Conservation (phyloP, 2,329 filamentous ascomycete species). For the Claviceps arundinis region DNA sequence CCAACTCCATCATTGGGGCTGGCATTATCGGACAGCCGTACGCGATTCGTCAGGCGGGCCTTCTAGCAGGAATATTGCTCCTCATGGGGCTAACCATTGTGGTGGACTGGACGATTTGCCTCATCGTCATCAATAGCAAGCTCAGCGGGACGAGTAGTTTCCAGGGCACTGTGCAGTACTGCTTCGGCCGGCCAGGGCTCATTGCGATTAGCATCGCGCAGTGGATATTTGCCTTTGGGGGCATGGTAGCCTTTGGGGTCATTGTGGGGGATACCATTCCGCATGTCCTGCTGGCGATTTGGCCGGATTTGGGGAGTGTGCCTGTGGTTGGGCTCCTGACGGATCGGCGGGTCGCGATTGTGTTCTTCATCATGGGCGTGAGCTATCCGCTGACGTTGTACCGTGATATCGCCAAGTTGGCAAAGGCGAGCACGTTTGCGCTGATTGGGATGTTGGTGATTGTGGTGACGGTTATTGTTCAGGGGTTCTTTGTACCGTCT, state of each 20-base stretch:
- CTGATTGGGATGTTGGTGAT: conserved; percentile 90
- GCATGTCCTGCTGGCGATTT: conserved; percentile 71
- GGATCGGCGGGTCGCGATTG: conserved; percentile 70
- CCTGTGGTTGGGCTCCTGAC: conserved; percentile 73
- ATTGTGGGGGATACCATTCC: conserved; percentile 96
- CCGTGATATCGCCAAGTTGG: conserved; percentile 93
- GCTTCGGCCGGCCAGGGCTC: conserved; percentile 77
- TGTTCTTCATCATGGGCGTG: conserved; percentile 72
- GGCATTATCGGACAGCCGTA: conserved; percentile 80
- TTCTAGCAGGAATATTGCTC: conserved; percentile 66
- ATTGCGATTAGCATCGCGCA: conserved; percentile 83
- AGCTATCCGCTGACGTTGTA: conserved; percentile 90
- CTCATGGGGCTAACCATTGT: conserved; percentile 68
- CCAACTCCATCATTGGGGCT: conserved; percentile 86
- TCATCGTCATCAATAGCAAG: conserved; percentile 97
- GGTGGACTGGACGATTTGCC: conserved; percentile 92
- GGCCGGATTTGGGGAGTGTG: conserved; percentile 58
- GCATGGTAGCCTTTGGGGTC: conserved; percentile 96
- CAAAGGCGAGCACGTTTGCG: conserved; percentile 88
- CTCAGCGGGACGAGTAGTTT: conserved; percentile 87
- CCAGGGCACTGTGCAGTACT: conserved; percentile 89
- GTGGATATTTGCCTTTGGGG: conserved; percentile 97
- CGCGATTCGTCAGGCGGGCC: conserved; percentile 83
- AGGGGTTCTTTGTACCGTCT: conserved; percentile 61
- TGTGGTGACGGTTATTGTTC: conserved; percentile 72